Conservation (phyloP, 805 yeast species). For the Yarrowia osloensis region DNA sequence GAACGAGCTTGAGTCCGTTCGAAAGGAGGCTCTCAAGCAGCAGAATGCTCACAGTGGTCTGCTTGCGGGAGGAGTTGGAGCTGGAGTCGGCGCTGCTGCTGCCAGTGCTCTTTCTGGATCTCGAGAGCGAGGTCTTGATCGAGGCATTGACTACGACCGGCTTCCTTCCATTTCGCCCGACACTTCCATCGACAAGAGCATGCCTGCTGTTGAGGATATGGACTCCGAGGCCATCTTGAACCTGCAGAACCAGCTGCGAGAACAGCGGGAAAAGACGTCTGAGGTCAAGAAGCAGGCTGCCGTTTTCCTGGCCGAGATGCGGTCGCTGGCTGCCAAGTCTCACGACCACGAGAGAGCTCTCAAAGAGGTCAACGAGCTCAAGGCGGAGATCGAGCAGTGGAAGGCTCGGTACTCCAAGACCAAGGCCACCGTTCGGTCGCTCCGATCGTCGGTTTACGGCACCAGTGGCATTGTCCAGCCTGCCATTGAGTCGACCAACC, state of each 20-base stretch:
- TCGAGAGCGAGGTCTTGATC: neutral
- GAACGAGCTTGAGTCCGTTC: conserved; percentile 5
- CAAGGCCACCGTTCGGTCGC: conserved; percentile 39
- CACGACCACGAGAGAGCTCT: conserved; percentile 36
- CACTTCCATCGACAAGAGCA: conserved; percentile 2
- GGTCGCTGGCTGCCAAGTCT: conserved; percentile 40
- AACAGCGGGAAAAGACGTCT: conserved; percentile 31
- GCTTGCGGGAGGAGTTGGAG: neutral
- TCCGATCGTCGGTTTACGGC: conserved; percentile 37
- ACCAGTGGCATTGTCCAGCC: conserved; percentile 30
- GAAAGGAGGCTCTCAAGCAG: neutral
- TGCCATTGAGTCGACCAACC: conserved; percentile 21
- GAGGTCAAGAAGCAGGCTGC: conserved; percentile 38
- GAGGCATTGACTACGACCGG: conserved; percentile 12
- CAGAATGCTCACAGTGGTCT: neutral
- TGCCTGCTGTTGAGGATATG: conserved; percentile 23
- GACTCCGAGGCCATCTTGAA: conserved; percentile 6
- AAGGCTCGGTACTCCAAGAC: conserved; percentile 40
- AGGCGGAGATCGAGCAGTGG: conserved; percentile 45
- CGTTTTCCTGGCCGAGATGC: conserved; percentile 45
- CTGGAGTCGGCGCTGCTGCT: neutral
- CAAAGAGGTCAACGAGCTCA: conserved; percentile 38
- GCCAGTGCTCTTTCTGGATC: neutral
- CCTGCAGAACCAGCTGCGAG: conserved; percentile 13
- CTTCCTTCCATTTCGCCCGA: conserved; percentile 11